phyloP scores from a whole-genome alignment of 305 asterid species.

The Plantago rigida region DNA sequence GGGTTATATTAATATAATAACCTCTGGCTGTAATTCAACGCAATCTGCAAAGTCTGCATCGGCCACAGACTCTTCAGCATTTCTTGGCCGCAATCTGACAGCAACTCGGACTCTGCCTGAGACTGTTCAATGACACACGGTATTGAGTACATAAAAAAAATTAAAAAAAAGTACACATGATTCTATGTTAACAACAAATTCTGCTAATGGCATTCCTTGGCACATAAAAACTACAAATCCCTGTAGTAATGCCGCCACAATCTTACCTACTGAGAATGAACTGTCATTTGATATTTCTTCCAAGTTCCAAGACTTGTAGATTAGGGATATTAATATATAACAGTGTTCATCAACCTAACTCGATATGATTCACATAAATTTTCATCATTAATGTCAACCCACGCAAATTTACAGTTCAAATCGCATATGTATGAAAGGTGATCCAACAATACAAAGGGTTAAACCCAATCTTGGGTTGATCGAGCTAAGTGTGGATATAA shows the following conservation, averaged over 20 bases:
- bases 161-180: not conserved
- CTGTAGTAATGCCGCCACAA: not conserved
- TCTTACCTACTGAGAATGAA: not conserved
- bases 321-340: not conserved
- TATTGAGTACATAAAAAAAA: not conserved
- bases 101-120: slow-evolving; percentile 79
- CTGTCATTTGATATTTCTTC: not conserved
- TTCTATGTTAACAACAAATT: not conserved
- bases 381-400: not conserved
- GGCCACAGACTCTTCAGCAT: slow-evolving; percentile 63
- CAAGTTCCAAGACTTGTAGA: not conserved
- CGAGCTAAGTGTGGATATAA: too few species aligned
- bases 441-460: too few species aligned
- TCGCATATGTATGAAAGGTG: too few species aligned
- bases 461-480: too few species aligned
- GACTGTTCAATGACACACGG: slow-evolving; percentile 34
- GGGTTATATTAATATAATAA: not conserved
- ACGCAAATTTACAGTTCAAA: too few species aligned
- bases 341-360: not conserved
- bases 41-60: slow-evolving; percentile 89
- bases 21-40: slow-evolving; percentile 92
- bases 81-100: slow-evolving; percentile 73
- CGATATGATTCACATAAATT: not conserved
- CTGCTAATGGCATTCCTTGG: not conserved
- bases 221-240: not conserved